These are phyloP conservation scores for Delitschia confertaspora DNA, from an alignment of 495 filamentous ascomycete species.

Conservation along the genomic window DNA sequence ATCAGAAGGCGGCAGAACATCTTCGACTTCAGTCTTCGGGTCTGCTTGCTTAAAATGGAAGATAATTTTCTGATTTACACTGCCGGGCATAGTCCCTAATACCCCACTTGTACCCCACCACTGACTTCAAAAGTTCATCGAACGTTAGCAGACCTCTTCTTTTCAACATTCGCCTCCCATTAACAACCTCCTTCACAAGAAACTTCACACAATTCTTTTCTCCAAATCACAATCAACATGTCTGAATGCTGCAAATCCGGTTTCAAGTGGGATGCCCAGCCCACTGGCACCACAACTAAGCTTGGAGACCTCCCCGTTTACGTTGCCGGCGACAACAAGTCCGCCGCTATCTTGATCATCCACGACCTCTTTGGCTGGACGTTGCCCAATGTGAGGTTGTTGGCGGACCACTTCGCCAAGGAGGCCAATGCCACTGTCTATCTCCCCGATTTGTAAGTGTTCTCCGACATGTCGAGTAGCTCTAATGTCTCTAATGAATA, in stretches of 20 bases:
- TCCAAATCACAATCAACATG: no score
- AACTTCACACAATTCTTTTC: no score
- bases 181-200: no score
- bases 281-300: constrained; percentile 21
- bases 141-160: no score
- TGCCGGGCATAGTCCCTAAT: no score
- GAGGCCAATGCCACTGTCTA: constrained; percentile 45
- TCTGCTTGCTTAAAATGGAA: no score
- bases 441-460: constrained; percentile 41
- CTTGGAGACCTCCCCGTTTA: constrained; percentile 28
- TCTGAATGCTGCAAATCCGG: constrained; percentile 23
- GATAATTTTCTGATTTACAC: no score
- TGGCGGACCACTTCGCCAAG: constrained; percentile 45
- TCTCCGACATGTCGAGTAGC: background rate
- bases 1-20: no score
- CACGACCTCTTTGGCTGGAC: constrained; percentile 48
- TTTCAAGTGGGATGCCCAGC: constrained; percentile 30
- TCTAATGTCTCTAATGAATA: background rate
- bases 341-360: constrained; percentile 39
- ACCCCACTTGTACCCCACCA: no score
- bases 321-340: constrained; percentile 29
- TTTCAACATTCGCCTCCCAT: no score
- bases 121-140: no score
- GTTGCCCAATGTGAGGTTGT: constrained; percentile 34
- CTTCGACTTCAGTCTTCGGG: no score